Evolutionary conservation across 306 rosid genomes (phyloP).

Genomic region (Lagenaria siceraria): DNA sequence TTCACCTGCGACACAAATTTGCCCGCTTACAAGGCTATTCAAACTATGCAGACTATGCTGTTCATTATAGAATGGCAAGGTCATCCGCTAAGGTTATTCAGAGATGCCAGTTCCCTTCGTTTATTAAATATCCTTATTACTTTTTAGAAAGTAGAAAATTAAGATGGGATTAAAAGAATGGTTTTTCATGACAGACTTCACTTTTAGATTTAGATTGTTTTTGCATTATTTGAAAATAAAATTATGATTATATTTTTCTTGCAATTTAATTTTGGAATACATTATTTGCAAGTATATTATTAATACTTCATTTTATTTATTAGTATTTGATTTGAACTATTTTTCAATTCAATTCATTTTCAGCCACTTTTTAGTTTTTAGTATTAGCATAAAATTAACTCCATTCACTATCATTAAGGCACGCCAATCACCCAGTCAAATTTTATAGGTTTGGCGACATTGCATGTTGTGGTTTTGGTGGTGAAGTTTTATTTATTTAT

Average conservation of each 20-base stretch:
- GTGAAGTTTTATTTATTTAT: not conserved
- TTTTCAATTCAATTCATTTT: not conserved
- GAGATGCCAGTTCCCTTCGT: not conserved
- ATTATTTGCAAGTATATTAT: not conserved
- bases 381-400: not conserved
- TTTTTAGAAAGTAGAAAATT: not conserved
- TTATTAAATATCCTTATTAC: slow-evolving; percentile 6
- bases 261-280: not conserved
- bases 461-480: not conserved
- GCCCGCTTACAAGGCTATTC: slow-evolving; percentile 83
- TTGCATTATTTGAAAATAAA: not conserved
- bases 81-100: slow-evolving; percentile 64
- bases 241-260: not conserved
- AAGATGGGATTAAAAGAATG: not conserved
- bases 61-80: slow-evolving; percentile 83
- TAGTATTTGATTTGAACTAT: not conserved
- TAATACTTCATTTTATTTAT: not conserved
- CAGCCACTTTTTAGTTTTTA: not conserved
- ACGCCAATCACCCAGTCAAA: not conserved
- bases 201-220: not conserved
- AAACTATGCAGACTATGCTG: slow-evolving; percentile 78
- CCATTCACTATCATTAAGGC: not conserved
- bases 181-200: not conserved
- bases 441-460: not conserved
- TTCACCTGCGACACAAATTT: slow-evolving; percentile 74